A percentile compares a stretch with the other conserved stretches of the same genome.
Evolutionary conservation across 2,329 filamentous ascomycete genomes (phyloP).

Genomic region (Fusarium sacchari): DNA sequence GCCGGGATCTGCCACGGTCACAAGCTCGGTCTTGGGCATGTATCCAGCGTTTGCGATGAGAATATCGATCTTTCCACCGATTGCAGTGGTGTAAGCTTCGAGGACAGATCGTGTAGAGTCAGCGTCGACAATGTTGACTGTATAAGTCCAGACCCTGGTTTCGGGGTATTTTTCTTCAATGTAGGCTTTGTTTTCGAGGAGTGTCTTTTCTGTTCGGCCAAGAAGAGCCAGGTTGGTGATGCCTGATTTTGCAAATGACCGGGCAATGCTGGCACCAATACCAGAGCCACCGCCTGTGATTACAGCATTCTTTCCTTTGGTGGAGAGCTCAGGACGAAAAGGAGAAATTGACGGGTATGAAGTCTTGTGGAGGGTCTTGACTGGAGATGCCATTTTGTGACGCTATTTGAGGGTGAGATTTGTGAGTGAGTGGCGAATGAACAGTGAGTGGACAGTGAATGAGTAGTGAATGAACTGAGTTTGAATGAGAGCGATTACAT

Average conservation of each 20-base stretch:
- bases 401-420: too few species aligned
- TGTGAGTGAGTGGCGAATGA: neutral
- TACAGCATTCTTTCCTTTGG: conserved; percentile 61
- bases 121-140: conserved; percentile 46
- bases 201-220: conserved; percentile 49
- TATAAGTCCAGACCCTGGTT: conserved; percentile 55
- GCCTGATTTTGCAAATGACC: conserved; percentile 60
- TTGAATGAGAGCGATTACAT: neutral
- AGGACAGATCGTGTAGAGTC: conserved; percentile 26
- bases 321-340: conserved; percentile 48
- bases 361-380: conserved; percentile 28
- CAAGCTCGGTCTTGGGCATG: conserved; percentile 20
- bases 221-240: conserved; percentile 53
- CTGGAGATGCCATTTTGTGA: conserved; percentile 14
- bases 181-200: conserved; percentile 44
- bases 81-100: conserved; percentile 22
- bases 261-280: conserved; percentile 71
- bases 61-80: conserved; percentile 50
- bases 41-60: conserved; percentile 49
- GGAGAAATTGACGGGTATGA: conserved; percentile 49
- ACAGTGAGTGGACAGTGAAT: neutral
- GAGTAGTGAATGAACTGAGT: too few species aligned
- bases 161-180: conserved; percentile 62
- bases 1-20: conserved; percentile 31
- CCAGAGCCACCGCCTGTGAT: conserved; percentile 73